Base-by-base conservation (phyloP, 2,329 filamentous ascomycete genomes). In the Xylariaceae sp. region DNA sequence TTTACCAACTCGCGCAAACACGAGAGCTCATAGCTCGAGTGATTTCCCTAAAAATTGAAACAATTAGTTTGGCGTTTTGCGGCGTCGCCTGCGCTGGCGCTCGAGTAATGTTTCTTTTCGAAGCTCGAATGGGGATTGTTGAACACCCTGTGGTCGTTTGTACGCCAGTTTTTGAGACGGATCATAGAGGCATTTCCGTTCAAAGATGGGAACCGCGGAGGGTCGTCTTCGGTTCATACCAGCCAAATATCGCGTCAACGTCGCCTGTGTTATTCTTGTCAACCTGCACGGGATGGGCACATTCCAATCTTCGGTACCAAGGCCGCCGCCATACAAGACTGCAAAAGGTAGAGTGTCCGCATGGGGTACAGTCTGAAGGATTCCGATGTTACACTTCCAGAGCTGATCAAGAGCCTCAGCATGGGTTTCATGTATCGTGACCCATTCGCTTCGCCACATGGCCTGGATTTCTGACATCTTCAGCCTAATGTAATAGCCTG, bases 401-500 rank as follows among this genome's bases (percentile, higher is more conserved):
- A 62, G 42, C 13, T 17, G 11, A 10, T 34, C 9, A 3, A 66
- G 51, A 13, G 10, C 11, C 2, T 57, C 11, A 18, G n/a, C 53
- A 13, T 62, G 63, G 3, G 7, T 9, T 23, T 59, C 13, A 42
- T 64, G 60, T 10, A 56, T 39, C 10, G n/a, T 23, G 11, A 58
- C 34, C 61, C 58, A 66, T 11, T 63, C 57, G 10, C 8, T 52
- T 18, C 17, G 53, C 52, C 10, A 35, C 60, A 65, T 64, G 8
- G 9, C 44, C 51, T 57, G 50, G 13, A 66, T 56, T 4, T 62
- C 58, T 23, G 54, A 58, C n/a, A 64, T 11, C 10, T 52, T 52
- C 10, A 63, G 23, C 30, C 59, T 62, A 55, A 65, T 58, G 34
- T 64, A 64, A 45, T 65, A 66, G 11, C 63, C 61, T 2, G 57